Evolutionary conservation across 1,284 basidiomycete genomes (phyloP).

Genomic region (Pseudozyma tsukubaensis): DNA sequence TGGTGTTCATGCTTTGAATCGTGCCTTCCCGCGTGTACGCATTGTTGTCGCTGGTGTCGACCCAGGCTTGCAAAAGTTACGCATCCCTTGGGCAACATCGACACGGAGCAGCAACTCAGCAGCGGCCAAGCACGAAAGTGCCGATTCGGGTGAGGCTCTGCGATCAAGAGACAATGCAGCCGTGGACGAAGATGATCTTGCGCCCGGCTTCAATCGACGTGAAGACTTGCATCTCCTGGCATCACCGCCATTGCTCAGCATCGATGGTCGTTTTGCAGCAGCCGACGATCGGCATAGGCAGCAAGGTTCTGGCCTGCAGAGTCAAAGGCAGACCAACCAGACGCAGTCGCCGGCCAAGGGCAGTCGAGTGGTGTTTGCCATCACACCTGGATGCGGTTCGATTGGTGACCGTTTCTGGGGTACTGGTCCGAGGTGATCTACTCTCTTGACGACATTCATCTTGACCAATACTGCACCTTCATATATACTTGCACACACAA

Average conservation of each 20-base stretch:
- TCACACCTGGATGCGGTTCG: constrained; percentile 62
- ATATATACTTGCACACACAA: neutral
- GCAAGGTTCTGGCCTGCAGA: neutral
- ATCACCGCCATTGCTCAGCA: constrained; percentile 26
- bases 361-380: constrained; percentile 61
- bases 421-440: constrained; percentile 35
- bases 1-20: constrained; percentile 80
- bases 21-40: constrained; percentile 78
- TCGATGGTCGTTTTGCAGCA: constrained; percentile 16
- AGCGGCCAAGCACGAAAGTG: constrained; percentile 14
- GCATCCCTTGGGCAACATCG: constrained; percentile 44
- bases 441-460: neutral
- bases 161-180: constrained; percentile 11
- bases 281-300: constrained; percentile 1
- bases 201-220: constrained; percentile 21
- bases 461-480: neutral
- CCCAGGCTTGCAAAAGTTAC: constrained; percentile 58
- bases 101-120: neutral
- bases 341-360: constrained; percentile 19
- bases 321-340: neutral
- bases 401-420: constrained; percentile 67
- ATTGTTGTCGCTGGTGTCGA: constrained; percentile 65
- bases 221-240: constrained; percentile 29
- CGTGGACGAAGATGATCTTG: constrained; percentile 41
- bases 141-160: neutral